These are phyloP conservation scores for Hirschioporus abietinus DNA, from an alignment of 768 basidiomycete genomes.

Conservation along the genomic window DNA sequence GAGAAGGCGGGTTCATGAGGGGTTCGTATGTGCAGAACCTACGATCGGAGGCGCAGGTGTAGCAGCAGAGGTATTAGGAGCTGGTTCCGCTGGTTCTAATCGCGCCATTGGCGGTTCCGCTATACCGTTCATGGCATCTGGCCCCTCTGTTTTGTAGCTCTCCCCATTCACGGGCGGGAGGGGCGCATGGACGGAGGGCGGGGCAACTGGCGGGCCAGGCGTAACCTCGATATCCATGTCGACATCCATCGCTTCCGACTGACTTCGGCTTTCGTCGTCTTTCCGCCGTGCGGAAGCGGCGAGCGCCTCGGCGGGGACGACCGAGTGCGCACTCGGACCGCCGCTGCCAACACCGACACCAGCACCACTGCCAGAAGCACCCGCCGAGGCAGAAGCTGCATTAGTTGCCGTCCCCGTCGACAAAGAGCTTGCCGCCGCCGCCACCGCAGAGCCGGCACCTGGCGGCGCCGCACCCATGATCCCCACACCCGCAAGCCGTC, in stretches of 20 bases:
- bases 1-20: neutral
- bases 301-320: conserved; percentile 25
- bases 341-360: conserved; percentile 49
- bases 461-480: conserved; percentile 58
- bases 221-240: neutral
- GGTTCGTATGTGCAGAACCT: neutral
- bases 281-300: conserved; percentile 26
- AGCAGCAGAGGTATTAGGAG: neutral
- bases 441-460: neutral
- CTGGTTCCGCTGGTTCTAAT: neutral
- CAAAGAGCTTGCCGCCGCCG: neutral
- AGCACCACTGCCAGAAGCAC: conserved; percentile 57
- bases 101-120: neutral
- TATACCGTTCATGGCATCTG: conserved; percentile 14
- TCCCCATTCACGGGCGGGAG: neutral
- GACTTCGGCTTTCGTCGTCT: conserved; percentile 22
- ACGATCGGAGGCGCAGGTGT: neutral
- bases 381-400: conserved; percentile 23
- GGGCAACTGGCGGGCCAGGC: neutral
- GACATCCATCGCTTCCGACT: conserved; percentile 12
- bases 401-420: neutral
- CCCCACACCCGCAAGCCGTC: conserved; percentile 62
- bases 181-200: neutral
- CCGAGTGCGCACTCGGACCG: conserved; percentile 68
- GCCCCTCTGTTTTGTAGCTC: neutral